Percentiles rank a stretch among this genome's conserved stretches.
These are phyloP conservation scores for Salvia miltiorrhiza DNA, from an alignment of 257 asterid species.

Conservation along the genomic window DNA sequence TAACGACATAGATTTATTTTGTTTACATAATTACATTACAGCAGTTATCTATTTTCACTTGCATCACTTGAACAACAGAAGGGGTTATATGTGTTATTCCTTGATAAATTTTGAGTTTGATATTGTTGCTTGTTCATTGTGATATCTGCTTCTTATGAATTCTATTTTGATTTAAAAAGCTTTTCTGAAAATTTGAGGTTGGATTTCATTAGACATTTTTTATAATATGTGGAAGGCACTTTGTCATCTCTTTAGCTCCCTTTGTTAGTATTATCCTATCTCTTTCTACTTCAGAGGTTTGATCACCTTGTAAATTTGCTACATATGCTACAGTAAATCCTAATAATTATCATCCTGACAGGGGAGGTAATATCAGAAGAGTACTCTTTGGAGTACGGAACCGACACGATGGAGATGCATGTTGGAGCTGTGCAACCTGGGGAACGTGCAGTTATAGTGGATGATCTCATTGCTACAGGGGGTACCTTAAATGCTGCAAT, in stretches of 20 bases:
- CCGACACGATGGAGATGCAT: constrained; percentile 91
- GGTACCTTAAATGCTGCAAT: constrained; percentile 91
- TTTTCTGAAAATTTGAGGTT: not conserved
- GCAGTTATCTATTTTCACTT: not conserved
- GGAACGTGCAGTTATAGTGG: constrained; percentile 77
- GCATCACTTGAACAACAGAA: not conserved
- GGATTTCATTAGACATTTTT: not conserved
- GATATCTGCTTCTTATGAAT: constrained; percentile 1
- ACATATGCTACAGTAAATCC: not conserved
- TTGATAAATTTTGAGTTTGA: not conserved
- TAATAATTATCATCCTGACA: constrained; percentile 25
- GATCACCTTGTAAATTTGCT: constrained; percentile 4
- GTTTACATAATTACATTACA: not conserved
- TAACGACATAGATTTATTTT: not conserved
- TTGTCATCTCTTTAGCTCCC: not conserved
- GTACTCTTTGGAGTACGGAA: constrained; percentile 92
- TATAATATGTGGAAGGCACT: not conserved
- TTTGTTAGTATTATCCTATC: not conserved
- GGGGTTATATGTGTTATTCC: not conserved
- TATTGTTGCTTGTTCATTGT: not conserved
- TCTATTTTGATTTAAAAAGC: not conserved
- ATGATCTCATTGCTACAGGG: constrained; percentile 96
- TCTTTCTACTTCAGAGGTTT: not conserved
- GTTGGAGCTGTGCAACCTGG: constrained; percentile 94
- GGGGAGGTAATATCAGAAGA: constrained; percentile 96